Conservation (phyloP, 257 asterid species). For the Anisodus tanguticus region DNA sequence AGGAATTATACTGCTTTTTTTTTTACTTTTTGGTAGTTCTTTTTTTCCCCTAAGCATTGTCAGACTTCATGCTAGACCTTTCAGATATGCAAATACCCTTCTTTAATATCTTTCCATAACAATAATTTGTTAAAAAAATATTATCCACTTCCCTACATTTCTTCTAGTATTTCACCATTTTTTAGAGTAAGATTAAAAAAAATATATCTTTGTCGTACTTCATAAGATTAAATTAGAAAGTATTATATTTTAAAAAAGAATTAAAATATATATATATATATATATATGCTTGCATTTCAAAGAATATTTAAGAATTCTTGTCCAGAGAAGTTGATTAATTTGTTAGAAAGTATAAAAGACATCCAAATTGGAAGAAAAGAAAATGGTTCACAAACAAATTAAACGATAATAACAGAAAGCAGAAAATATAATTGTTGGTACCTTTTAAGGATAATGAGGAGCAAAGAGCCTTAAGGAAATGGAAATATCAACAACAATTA, state of each 20-base stretch:
- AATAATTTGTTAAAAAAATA: background rate
- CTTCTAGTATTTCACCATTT: background rate
- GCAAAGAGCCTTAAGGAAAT: background rate
- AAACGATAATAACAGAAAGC: background rate
- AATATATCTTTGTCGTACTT: background rate
- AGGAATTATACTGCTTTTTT: background rate
- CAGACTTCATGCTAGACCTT: background rate
- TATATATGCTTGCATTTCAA: background rate
- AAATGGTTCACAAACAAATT: background rate
- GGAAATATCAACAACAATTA: background rate
- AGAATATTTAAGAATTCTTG: background rate
- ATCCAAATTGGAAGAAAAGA: background rate
- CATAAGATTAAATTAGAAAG: no score
- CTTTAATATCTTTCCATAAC: background rate
- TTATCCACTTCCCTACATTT: background rate
- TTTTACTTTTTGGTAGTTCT: background rate
- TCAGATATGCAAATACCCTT: no score
- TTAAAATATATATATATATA: no score
- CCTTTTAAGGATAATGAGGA: background rate
- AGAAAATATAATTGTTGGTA: background rate
- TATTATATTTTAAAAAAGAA: no score
- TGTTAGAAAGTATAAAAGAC: background rate
- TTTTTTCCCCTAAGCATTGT: background rate
- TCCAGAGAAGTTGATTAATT: background rate
- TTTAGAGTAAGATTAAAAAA: background rate